A percentile compares a stretch with the other conserved stretches of the same genome.
Evolutionary conservation across 345 rosid species (phyloP).

Genomic region (Draba incana): DNA sequence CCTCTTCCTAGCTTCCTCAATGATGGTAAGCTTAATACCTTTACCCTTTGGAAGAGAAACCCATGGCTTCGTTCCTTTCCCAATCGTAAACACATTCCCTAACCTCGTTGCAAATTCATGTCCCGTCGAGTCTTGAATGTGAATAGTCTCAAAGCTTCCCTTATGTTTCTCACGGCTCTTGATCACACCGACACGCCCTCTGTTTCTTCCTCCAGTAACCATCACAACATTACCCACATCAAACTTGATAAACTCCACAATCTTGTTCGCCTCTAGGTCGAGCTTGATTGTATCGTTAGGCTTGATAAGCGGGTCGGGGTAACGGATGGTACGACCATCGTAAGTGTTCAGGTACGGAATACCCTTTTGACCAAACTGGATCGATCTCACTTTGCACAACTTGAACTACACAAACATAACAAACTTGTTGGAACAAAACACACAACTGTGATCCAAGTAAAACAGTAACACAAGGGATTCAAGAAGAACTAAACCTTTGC

Average conservation of each 20-base stretch:
- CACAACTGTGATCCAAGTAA: neutral
- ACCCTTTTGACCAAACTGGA: constrained; percentile 62
- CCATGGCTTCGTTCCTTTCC: constrained; percentile 85
- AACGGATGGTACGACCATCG: constrained; percentile 68
- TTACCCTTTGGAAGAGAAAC: constrained; percentile 88
- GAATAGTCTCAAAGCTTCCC: constrained; percentile 85
- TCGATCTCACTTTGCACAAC: constrained; percentile 60
- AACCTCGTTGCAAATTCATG: constrained; percentile 86
- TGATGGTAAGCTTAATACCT: constrained; percentile 83
- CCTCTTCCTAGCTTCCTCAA: constrained; percentile 88
- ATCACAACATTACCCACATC: constrained; percentile 68
- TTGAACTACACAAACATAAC: constrained; percentile 41
- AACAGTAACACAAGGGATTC: neutral
- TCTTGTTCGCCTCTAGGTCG: constrained; percentile 47
- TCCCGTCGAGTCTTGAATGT: constrained; percentile 72
- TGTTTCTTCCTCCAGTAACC: constrained; percentile 72
- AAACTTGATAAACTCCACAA: constrained; percentile 62
- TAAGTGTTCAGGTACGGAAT: constrained; percentile 64
- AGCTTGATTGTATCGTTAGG: constrained; percentile 68
- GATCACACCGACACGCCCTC: constrained; percentile 77
- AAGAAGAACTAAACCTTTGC: constrained; percentile 56
- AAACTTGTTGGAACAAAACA: constrained; percentile 2
- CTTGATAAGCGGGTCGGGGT: constrained; percentile 68
- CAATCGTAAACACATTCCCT: constrained; percentile 76
- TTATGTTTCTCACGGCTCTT: constrained; percentile 86